phyloP scores from a whole-genome alignment of 805 yeast species.

The Alloascoidea hylecoeti region DNA sequence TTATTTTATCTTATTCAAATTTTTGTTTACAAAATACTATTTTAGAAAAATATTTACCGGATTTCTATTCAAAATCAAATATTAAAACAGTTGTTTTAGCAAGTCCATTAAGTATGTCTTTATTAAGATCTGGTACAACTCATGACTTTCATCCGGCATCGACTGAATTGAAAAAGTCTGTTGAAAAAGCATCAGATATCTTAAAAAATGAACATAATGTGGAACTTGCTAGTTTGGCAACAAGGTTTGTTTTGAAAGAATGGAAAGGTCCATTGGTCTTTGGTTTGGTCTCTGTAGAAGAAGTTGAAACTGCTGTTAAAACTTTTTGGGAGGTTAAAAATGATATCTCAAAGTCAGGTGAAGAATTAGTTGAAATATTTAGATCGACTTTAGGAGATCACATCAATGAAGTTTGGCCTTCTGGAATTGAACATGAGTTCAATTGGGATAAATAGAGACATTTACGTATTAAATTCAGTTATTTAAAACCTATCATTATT shows the following conservation, averaged over 20 bases:
- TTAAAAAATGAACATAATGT: slow-evolving; percentile 25
- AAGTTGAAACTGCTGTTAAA: slow-evolving; percentile 45
- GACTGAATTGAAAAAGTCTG: slow-evolving; percentile 30
- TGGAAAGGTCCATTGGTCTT: slow-evolving; percentile 66
- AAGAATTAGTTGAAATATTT: slow-evolving; percentile 24
- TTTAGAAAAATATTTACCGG: slow-evolving; percentile 30
- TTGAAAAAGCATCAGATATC: slow-evolving; percentile 27
- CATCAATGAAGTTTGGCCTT: slow-evolving; percentile 53
- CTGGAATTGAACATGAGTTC: slow-evolving; percentile 25
- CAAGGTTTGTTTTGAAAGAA: slow-evolving; percentile 53
- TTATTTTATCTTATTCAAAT: slow-evolving; percentile 66
- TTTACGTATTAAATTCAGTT: too few species aligned
- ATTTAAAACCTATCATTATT: too few species aligned
- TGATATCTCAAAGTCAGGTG: slow-evolving; percentile 26
- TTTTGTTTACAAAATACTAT: slow-evolving; percentile 67
- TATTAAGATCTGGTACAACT: slow-evolving; percentile 54
- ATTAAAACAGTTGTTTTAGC: slow-evolving; percentile 59
- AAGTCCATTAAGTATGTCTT: slow-evolving; percentile 79
- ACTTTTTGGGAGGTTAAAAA: slow-evolving; percentile 37
- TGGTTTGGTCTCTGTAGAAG: slow-evolving; percentile 57
- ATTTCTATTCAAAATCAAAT: slow-evolving; percentile 26
- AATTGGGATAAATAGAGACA: too few species aligned
- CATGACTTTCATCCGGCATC: slow-evolving; percentile 75
- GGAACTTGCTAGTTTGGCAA: slow-evolving; percentile 73
- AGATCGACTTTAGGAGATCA: slow-evolving; percentile 32